phyloP scores from a whole-genome alignment of 176 grass and related monocot genomes.

The Poa annua region DNA sequence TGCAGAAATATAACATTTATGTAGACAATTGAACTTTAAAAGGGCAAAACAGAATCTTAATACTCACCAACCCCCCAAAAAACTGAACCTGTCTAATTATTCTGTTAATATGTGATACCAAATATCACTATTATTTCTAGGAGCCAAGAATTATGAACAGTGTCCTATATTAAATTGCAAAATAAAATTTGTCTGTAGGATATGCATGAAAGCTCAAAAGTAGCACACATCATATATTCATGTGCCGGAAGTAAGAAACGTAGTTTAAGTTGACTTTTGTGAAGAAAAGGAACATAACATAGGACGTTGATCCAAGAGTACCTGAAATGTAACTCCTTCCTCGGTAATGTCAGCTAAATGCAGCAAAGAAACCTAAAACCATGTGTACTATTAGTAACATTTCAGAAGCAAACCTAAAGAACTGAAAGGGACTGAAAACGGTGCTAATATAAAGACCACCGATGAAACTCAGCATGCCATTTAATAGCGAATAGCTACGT shows the following conservation, averaged over 20 bases:
- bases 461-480: not conserved
- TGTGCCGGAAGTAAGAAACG: conserved; percentile 4
- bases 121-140: not conserved
- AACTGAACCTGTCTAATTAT: not conserved
- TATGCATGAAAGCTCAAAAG: conserved; percentile 11
- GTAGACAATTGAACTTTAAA: not conserved
- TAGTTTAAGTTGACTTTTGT: not conserved
- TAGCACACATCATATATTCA: not conserved
- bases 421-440: not conserved
- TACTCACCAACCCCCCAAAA: not conserved
- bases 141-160: not conserved
- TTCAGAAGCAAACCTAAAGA: conserved; percentile 1
- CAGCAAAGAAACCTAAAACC: conserved; percentile 84
- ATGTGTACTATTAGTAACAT: conserved; percentile 35
- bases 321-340: conserved; percentile 98
- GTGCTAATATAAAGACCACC: not conserved
- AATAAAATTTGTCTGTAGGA: not conserved
- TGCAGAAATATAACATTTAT: not conserved
- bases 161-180: not conserved
- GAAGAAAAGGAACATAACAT: not conserved
- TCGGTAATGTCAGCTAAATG: conserved; percentile 99
- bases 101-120: conserved; percentile 12
- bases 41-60: not conserved
- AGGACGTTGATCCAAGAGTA: conserved; percentile 39
- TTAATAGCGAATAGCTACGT: conserved; percentile 6